Base-by-base conservation (phyloP, 345 rosid species). In the Arabis alpina region DNA sequence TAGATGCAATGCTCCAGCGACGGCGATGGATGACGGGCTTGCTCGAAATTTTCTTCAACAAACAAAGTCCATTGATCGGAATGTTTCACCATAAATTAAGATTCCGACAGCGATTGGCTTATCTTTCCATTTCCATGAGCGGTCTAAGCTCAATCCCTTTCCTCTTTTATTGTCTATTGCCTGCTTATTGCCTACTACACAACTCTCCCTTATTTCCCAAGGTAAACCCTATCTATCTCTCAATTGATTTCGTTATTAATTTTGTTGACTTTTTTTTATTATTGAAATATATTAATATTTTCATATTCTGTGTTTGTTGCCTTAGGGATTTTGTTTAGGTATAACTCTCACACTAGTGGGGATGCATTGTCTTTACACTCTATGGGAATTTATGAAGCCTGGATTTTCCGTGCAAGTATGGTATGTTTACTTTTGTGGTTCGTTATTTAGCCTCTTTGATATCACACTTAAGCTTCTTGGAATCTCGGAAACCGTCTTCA, bases 1-100 rank as follows among this genome's bases (percentile, higher is more conserved):
- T 88, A 0, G 74, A 54, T 3, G 54, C 76, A 0, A 53, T 90
- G 87, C 40, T 56, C 48, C 96, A 90, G 30, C 78, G 76, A 19
- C 85, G 84, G 61, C 79, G 93, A 55, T 93, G 95, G 95, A 62
- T 77, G 11, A 82, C 88, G 0, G 97, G 95, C 5, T 2, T 82
- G 10, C 84, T 84, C 4, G 93, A 90, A 74, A 30, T 83, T 30
- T 55, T 85, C 44, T 52, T 86, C 44, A 73, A 74, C 74, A 71
- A 56, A 39, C 69, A 32, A 6, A 82, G 32, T 73, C 95, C 91
- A 0, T 61, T 87, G 8, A 5, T 60, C 30, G 81, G 54, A 14
- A 40, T 64, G 14, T 12, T 82, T 47, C 32, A 42, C 0, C 61
- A 61, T 0, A 73, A 76, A 54, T 77, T 90, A 61, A 84, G 79